A percentile compares a stretch with the other conserved stretches of the same genome.
Evolutionary conservation across 352 stramenopile genomes (phyloP).

Genomic region (Plasmopara halstedii): DNA sequence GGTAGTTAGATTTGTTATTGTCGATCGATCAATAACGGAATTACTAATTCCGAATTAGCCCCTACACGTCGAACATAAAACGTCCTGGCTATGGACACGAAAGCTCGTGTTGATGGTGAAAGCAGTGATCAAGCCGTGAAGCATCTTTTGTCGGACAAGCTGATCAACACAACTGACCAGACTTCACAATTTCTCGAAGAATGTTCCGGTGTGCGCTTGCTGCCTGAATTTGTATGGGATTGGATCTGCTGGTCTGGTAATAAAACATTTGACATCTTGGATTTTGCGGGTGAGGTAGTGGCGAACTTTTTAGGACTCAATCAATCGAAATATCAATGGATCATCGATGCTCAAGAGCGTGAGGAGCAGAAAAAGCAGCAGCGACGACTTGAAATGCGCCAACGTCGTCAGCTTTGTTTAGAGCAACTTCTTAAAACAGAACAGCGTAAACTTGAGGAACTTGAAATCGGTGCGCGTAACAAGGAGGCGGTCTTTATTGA

Average conservation of each 20-base stretch:
- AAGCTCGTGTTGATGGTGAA: not conserved
- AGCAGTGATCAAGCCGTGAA: slow-evolving; percentile 1
- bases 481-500: slow-evolving; percentile 3
- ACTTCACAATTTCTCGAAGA: not conserved
- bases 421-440: slow-evolving; percentile 64
- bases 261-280: slow-evolving; percentile 60
- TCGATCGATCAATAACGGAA: not conserved
- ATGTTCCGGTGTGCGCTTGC: slow-evolving; percentile 4
- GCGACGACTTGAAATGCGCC: slow-evolving; percentile 44
- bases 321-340: slow-evolving; percentile 82
- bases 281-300: slow-evolving; percentile 76
- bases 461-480: slow-evolving; percentile 30
- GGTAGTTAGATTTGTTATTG: not conserved
- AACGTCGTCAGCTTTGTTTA: slow-evolving; percentile 58
- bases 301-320: slow-evolving; percentile 77
- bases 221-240: slow-evolving; percentile 31
- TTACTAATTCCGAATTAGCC: no score
- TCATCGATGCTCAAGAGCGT: slow-evolving; percentile 63
- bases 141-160: not conserved
- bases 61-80: no score
- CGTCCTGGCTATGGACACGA: slow-evolving; percentile 1
- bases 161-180: not conserved
- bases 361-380: slow-evolving; percentile 57
- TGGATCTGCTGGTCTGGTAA: slow-evolving; percentile 59
- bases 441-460: slow-evolving; percentile 52